phyloP scores from a whole-genome alignment of 768 basidiomycete genomes.

The Kwoniella dejecticola region DNA sequence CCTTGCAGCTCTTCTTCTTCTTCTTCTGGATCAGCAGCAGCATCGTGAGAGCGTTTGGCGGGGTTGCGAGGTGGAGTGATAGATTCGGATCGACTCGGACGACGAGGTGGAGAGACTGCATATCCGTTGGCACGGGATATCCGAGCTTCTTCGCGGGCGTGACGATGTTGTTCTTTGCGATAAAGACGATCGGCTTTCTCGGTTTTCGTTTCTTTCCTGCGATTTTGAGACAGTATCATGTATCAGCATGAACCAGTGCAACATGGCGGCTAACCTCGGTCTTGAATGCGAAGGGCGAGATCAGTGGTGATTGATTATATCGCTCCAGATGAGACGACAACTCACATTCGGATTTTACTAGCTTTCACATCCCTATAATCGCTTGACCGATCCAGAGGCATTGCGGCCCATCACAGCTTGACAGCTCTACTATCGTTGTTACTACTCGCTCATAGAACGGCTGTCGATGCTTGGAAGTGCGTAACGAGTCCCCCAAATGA shows the following conservation, averaged over 20 bases:
- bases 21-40: background rate
- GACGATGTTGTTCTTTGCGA: slow-evolving; percentile 39
- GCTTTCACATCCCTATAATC: slow-evolving; percentile 1
- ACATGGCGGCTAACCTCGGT: too few species aligned
- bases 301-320: background rate
- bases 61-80: slow-evolving; percentile 47
- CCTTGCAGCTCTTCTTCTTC: slow-evolving; percentile 53
- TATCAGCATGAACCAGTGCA: slow-evolving; percentile 1
- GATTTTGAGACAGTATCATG: background rate
- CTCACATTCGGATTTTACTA: slow-evolving; percentile 8
- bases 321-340: too few species aligned
- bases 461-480: too few species aligned
- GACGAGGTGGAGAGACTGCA: slow-evolving; percentile 45
- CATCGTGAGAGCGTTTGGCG: slow-evolving; percentile 1
- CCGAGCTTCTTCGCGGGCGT: slow-evolving; percentile 26
- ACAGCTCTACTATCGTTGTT: too few species aligned
- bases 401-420: too few species aligned
- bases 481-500: too few species aligned
- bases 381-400: background rate
- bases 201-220: slow-evolving; percentile 47
- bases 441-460: too few species aligned
- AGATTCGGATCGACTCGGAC: slow-evolving; percentile 29
- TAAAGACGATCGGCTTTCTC: slow-evolving; percentile 39
- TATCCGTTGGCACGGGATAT: slow-evolving; percentile 50
- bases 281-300: background rate